These are phyloP conservation scores for Amanita thiersii DNA, from an alignment of 768 basidiomycete genomes.

Conservation along the genomic window DNA sequence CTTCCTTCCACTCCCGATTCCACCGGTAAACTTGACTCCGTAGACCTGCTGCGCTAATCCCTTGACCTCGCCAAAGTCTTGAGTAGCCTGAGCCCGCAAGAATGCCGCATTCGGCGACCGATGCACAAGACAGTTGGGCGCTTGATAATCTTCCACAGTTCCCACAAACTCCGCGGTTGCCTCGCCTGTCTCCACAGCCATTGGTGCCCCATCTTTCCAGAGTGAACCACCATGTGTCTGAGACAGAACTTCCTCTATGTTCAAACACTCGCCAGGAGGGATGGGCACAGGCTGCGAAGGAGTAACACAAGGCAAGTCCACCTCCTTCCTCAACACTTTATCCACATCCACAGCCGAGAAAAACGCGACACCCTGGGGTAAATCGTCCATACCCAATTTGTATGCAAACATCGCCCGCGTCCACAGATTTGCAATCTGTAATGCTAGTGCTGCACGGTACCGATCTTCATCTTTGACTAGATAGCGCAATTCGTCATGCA, in stretches of 20 bases:
- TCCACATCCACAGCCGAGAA: conserved; percentile 97
- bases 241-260: conserved; percentile 55
- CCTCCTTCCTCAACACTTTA: conserved; percentile 86
- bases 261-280: conserved; percentile 79
- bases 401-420: conserved; percentile 87
- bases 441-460: conserved; percentile 84
- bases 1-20: conserved; percentile 15
- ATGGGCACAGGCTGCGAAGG: conserved; percentile 84
- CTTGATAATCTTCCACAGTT: conserved; percentile 40
- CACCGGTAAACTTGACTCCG: conserved; percentile 11
- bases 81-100: conserved; percentile 70
- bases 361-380: conserved; percentile 93
- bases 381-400: conserved; percentile 90
- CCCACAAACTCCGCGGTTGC: conserved; percentile 18
- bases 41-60: conserved; percentile 48
- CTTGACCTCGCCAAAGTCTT: conserved; percentile 64
- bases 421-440: conserved; percentile 96
- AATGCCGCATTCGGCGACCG: conserved; percentile 57
- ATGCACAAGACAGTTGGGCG: conserved; percentile 57
- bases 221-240: conserved; percentile 68
- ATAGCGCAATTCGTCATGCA: conserved; percentile 96
- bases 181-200: conserved; percentile 26
- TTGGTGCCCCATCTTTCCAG: conserved; percentile 47
- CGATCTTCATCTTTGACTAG: conserved; percentile 83
- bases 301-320: conserved; percentile 92